These are phyloP conservation scores for Alloteropsis semialata DNA, from an alignment of 176 grass and related monocot genomes.

Conservation along the genomic window DNA sequence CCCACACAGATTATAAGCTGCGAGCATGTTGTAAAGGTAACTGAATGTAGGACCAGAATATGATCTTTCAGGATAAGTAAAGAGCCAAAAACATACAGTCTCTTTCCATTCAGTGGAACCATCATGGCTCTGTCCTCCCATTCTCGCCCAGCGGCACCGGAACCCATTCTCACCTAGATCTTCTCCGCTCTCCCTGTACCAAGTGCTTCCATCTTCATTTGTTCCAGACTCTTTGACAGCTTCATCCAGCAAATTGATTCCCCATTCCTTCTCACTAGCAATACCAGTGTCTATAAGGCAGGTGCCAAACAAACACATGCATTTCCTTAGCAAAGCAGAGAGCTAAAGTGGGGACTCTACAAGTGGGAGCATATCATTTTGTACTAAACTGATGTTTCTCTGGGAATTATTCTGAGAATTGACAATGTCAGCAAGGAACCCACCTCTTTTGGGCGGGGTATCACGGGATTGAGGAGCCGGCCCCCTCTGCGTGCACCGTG, in stretches of 20 bases:
- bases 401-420: neutral
- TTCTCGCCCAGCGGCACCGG: conserved; percentile 85
- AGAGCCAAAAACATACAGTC: conserved; percentile 52
- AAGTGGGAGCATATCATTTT: conserved; percentile 9
- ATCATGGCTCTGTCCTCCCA: conserved; percentile 86
- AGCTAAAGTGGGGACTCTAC: neutral
- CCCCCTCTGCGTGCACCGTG: conserved; percentile 60
- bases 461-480: conserved; percentile 87
- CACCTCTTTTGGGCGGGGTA: conserved; percentile 92
- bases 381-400: neutral
- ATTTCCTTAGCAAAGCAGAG: conserved; percentile 43
- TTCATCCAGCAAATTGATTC: conserved; percentile 92
- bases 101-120: conserved; percentile 85
- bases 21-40: neutral
- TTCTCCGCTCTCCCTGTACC: conserved; percentile 87
- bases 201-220: conserved; percentile 93
- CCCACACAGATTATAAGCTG: neutral
- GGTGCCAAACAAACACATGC: conserved; percentile 58
- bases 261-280: conserved; percentile 99
- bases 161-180: conserved; percentile 80
- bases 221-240: conserved; percentile 72
- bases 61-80: conserved; percentile 7
- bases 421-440: conserved; percentile 17
- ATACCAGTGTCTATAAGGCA: conserved; percentile 95
- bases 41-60: neutral